These are phyloP conservation scores for Adansonia digitata DNA, from an alignment of 345 rosid genomes.

Conservation along the genomic window DNA sequence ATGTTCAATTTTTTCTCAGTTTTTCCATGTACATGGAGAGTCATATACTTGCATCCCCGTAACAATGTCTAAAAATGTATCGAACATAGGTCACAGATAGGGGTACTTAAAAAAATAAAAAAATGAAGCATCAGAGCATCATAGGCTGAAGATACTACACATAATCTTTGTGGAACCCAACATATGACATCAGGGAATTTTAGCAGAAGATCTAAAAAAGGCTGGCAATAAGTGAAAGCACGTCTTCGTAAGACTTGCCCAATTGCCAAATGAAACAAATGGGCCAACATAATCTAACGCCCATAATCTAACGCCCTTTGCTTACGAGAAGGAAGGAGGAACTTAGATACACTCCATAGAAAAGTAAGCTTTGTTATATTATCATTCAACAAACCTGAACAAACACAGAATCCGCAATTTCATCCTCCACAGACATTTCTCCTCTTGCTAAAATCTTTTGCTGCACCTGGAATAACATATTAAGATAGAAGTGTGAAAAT, in stretches of 20 bases:
- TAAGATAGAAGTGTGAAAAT: background rate
- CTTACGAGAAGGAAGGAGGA: background rate
- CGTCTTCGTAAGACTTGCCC: background rate
- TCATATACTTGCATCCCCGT: too few species aligned
- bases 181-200: background rate
- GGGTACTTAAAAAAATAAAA: too few species aligned
- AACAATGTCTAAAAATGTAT: too few species aligned
- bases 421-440: conserved; percentile 70
- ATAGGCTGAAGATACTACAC: background rate
- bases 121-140: too few species aligned
- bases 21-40: too few species aligned
- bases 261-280: background rate
- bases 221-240: background rate
- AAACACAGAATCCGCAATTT: conserved; percentile 88
- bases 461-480: conserved; percentile 51
- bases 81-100: too few species aligned
- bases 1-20: too few species aligned
- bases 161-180: background rate
- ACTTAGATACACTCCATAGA: background rate
- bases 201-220: background rate
- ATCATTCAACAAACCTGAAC: conserved; percentile 57
- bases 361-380: background rate
- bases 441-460: conserved; percentile 63
- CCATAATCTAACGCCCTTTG: background rate
- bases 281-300: background rate